Base-by-base conservation (phyloP, 768 basidiomycete species). In the Auricularia auricula-judae region DNA sequence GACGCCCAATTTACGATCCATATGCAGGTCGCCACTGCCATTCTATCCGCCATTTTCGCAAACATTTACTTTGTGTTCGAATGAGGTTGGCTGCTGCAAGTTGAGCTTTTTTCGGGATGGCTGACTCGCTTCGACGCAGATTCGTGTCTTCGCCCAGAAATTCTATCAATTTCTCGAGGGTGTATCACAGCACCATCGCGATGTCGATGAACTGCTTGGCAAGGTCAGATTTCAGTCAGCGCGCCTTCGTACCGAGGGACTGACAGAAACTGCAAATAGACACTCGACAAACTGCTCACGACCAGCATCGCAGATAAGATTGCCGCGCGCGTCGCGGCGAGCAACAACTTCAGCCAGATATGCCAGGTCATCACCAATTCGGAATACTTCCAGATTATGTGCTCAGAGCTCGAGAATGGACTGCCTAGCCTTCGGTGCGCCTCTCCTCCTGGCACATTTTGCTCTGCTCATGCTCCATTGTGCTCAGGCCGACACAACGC, bases 101-200 rank as follows among this genome's bases (percentile, higher is more conserved):
- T 10, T 59, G 23, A 4, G 4, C 23, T 10, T 29, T 59, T 23
- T 11, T 8, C 56, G 23, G 8, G 7, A 18, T 33, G 29, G 29
- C 56, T 59, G 64, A 29, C 53, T 65, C 4, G 64, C 23, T 61
- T 47, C 14, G 43, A 35, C 54, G 34, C 76, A 96, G 86, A 89
- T 96, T 65, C 86, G 92, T 33, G 80, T 79, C 53, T 98, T 96
- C 71, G 89, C 97, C 44, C 89, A 94, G 69, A 93, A 92, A 69
- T 98, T 97, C 77, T 96, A 98, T 72, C 87, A 92, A 29, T 99
- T 98, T 74, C 86, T 95, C 0, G 97, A 99, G 69, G 96, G 96
- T 8, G 90, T 97, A 4, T 86, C 89, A 2, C 91, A 95, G 71
- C 89, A 93, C 65, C 90, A 94, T 73, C 83, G 88, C 53, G 89